Evolutionary conservation across 202 grass and related monocot species (phyloP), one percentile per base, ranked within the genome.

Genomic region (Eragrostis tef): DNA sequence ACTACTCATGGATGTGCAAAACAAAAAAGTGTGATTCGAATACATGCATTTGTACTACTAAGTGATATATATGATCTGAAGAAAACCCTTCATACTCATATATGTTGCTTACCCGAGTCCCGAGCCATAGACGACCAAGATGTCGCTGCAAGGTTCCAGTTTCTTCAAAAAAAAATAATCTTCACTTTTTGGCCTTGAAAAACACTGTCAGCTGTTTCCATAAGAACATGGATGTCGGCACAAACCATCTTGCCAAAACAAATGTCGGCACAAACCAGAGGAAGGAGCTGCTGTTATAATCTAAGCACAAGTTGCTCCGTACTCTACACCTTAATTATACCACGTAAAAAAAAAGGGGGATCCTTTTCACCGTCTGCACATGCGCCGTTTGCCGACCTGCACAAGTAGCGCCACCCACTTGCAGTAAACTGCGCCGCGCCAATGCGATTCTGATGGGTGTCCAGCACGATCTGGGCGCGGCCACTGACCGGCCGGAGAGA

Each of bases 301-400:
- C 75, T 14, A 54, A 42, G 9, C 3, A 13, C 5, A 74, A 59
- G 0, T 78, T 70, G 46, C n/a, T 6, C 0, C 27, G 19, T 29
- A 64, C 45, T 10, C 43, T 22, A 21, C 9, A 64, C 9, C 12
- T n/a, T 67, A 17, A 42, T 84, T 63, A 19, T 41, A 9, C 19
- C 12, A 50, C 51, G 48, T 57, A 47, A 47, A 66, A 56, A 67
- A 69, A 12, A 16, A 59, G 12, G 0, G 2, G 21, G 0, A 44
- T 0, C 21, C 11, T 57, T 53, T 64, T 52, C 66, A 64, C 67
- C 46, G 31, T 29, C 67, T 73, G 57, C 83, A 79, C 68, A 80
- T 57, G 83, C 76, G 29, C 48, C 66, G 76, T 48, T 66, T 80
- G 83, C 76, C 68, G 69, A 74, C 84, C 65, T 68, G 63, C 47